phyloP scores from a whole-genome alignment of 225 moss, liverwort and hornwort genomes.

The Pseudisothecium myosuroides region DNA sequence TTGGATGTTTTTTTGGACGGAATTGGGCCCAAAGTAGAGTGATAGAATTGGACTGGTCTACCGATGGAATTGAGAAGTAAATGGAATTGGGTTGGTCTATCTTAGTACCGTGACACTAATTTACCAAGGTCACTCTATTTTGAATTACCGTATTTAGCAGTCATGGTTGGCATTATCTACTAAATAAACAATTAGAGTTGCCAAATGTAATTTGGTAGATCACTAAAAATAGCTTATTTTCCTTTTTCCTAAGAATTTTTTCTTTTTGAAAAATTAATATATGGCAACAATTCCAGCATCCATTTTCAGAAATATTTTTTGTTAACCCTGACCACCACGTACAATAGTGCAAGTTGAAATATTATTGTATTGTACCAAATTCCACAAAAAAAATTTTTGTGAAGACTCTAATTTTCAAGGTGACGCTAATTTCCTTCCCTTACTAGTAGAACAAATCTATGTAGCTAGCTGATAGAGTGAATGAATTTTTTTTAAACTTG shows the following conservation, averaged over 20 bases:
- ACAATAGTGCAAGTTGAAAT: background rate
- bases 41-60: too few species aligned
- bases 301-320: background rate
- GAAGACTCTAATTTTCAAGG: background rate
- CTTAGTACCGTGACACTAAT: background rate
- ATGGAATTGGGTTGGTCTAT: too few species aligned
- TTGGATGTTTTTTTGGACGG: too few species aligned
- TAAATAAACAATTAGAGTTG: background rate
- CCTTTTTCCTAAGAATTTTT: accelerated
- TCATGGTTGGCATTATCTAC: accelerated
- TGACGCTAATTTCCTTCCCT: accelerated
- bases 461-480: background rate
- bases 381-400: background rate
- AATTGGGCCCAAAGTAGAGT: too few species aligned
- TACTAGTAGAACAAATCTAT: background rate
- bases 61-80: too few species aligned
- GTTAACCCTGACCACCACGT: accelerated
- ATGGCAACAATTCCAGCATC: accelerated
- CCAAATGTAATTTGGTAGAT: background rate
- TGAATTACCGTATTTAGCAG: accelerated
- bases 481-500: background rate
- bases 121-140: background rate
- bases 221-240: accelerated
- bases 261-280: too few species aligned
- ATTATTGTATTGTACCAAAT: background rate